Evolutionary conservation across 345 rosid species (phyloP).

Genomic region (Lagerstroemia speciosa): DNA sequence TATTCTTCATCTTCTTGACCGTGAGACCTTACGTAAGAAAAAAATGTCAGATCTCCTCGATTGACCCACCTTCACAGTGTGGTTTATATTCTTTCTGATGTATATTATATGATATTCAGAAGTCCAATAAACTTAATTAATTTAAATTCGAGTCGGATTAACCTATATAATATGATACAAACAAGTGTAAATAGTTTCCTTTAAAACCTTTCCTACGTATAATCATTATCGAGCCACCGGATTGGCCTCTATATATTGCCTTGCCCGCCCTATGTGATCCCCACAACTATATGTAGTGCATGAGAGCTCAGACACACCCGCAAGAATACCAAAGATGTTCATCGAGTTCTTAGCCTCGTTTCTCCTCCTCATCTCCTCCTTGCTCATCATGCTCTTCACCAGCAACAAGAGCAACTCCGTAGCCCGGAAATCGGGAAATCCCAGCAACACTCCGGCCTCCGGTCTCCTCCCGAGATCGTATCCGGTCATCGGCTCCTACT

Average conservation of each 20-base stretch:
- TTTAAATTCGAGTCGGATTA: too few relatives aligned
- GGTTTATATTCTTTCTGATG: too few relatives aligned
- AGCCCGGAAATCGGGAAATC: neutral
- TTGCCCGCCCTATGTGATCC: neutral
- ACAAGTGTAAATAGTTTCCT: too few relatives aligned
- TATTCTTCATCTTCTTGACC: too few relatives aligned
- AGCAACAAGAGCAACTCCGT: constrained; percentile 7
- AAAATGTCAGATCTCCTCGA: too few relatives aligned
- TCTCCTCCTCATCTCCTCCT: constrained; percentile 11
- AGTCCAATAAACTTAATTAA: too few relatives aligned
- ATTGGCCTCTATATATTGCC: neutral
- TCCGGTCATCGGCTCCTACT: constrained; percentile 43
- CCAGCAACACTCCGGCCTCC: neutral
- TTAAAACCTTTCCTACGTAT: too few relatives aligned
- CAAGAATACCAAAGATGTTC: constrained; percentile 2
- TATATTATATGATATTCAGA: too few relatives aligned
- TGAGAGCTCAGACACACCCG: neutral
- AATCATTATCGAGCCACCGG: neutral
- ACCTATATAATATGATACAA: too few relatives aligned
- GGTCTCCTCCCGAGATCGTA: constrained; percentile 30
- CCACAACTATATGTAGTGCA: neutral
- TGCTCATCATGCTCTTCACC: constrained; percentile 7
- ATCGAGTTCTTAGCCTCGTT: constrained; percentile 12
- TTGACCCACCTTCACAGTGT: too few relatives aligned
- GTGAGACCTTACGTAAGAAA: too few relatives aligned